A percentile compares a stretch with the other conserved stretches of the same genome.
Evolutionary conservation across 225 moss, liverwort and hornwort genomes (phyloP).

Genomic region (Pleurozium schreberi): DNA sequence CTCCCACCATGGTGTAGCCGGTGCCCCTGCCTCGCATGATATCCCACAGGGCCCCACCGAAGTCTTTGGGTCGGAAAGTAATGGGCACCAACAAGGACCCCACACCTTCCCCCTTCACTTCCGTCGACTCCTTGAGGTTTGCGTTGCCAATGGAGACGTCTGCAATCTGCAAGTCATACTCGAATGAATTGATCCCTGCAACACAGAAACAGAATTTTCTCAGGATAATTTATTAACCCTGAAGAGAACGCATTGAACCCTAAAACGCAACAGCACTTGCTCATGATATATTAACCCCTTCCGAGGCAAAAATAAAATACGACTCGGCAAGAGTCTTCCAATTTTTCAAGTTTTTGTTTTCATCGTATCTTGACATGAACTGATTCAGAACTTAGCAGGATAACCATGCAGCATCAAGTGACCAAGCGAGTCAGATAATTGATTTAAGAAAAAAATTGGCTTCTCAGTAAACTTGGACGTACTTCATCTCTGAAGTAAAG

Average conservation of each 20-base stretch:
- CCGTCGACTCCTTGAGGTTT: slow-evolving; percentile 11
- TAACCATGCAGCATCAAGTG: neutral
- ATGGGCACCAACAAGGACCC: slow-evolving; percentile 44
- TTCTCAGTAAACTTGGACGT: neutral
- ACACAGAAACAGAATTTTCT: neutral
- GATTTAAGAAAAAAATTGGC: too few species aligned
- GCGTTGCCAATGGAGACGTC: slow-evolving; percentile 55
- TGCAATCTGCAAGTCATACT: slow-evolving; percentile 43
- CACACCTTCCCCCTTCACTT: slow-evolving; percentile 40
- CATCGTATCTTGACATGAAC: neutral
- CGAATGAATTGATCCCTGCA: slow-evolving; percentile 51
- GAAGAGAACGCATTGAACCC: neutral
- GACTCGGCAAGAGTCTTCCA: neutral
- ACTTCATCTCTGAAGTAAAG: neutral
- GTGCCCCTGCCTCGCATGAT: slow-evolving; percentile 68
- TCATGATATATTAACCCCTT: neutral
- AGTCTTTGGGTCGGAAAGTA: slow-evolving; percentile 78
- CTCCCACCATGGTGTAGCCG: slow-evolving; percentile 61
- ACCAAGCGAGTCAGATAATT: neutral
- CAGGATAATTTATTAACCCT: neutral
- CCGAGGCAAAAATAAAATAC: neutral
- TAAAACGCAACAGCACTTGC: neutral
- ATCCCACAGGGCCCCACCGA: slow-evolving; percentile 84
- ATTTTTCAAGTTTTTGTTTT: neutral
- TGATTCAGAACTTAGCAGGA: neutral